These are phyloP conservation scores for Epithele typhae DNA, from an alignment of 768 basidiomycete species.

Conservation along the genomic window DNA sequence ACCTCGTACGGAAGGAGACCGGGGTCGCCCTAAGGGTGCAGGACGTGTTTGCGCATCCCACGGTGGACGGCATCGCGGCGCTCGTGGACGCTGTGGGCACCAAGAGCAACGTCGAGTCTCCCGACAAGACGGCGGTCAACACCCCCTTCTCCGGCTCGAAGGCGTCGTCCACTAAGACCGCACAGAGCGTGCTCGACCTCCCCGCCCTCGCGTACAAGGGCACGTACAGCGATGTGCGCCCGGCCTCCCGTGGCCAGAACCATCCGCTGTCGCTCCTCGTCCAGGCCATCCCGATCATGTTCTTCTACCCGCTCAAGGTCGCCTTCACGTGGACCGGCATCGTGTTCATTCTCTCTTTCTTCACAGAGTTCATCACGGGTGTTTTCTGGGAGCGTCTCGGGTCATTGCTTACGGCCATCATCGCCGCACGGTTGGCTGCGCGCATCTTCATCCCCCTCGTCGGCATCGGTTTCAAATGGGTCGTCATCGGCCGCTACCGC, in stretches of 20 bases:
- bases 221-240: neutral
- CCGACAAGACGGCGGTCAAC: slow-evolving; percentile 5
- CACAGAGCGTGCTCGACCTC: no score
- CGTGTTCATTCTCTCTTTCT: slow-evolving; percentile 33
- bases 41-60: slow-evolving; percentile 38
- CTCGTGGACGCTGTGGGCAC: slow-evolving; percentile 20
- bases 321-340: slow-evolving; percentile 41
- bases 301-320: slow-evolving; percentile 43
- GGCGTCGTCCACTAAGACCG: neutral
- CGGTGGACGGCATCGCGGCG: slow-evolving; percentile 37
- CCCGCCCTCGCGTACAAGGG: no score
- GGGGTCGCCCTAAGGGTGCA: slow-evolving; percentile 35
- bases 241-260: slow-evolving; percentile 5
- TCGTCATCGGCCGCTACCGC: slow-evolving; percentile 39
- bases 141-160: slow-evolving; percentile 1
- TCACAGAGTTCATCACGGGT: slow-evolving; percentile 26
- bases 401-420: slow-evolving; percentile 32
- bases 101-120: neutral
- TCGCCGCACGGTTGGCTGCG: slow-evolving; percentile 30
- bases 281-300: slow-evolving; percentile 37
- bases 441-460: slow-evolving; percentile 35
- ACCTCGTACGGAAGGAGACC: slow-evolving; percentile 36
- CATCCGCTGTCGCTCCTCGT: slow-evolving; percentile 38
- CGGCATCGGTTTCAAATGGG: slow-evolving; percentile 43
- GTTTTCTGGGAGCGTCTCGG: slow-evolving; percentile 32